Evolutionary conservation across 1,284 basidiomycete species (phyloP).

Genomic region (Mycosarcoma mackinlayi): DNA sequence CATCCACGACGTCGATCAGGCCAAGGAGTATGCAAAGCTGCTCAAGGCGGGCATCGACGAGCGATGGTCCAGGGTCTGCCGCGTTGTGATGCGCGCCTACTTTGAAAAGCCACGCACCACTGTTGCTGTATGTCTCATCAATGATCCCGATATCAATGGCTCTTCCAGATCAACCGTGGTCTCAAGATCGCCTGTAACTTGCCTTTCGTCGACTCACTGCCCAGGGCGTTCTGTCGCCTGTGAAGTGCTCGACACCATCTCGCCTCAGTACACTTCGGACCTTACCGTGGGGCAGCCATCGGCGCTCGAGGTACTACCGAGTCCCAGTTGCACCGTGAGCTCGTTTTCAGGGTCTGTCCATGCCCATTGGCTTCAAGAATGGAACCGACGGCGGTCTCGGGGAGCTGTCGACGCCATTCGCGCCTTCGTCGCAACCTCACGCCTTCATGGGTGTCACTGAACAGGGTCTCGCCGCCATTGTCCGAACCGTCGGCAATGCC

Average conservation of each 20-base stretch:
- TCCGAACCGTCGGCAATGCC: constrained; percentile 88
- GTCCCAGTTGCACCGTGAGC: constrained; percentile 70
- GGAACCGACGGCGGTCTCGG: constrained; percentile 86
- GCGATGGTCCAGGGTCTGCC: constrained; percentile 74
- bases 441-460: constrained; percentile 67
- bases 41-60: constrained; percentile 66
- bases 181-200: constrained; percentile 80
- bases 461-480: constrained; percentile 83
- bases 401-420: constrained; percentile 68
- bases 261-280: constrained; percentile 73
- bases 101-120: constrained; percentile 87
- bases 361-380: constrained; percentile 89
- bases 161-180: constrained; percentile 98
- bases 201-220: constrained; percentile 87
- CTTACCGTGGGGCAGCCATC: constrained; percentile 96
- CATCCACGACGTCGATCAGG: constrained; percentile 89
- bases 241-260: constrained; percentile 81
- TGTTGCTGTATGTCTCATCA: constrained; percentile 76
- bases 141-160: constrained; percentile 87
- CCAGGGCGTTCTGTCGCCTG: constrained; percentile 88
- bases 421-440: constrained; percentile 62
- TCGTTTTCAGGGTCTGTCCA: constrained; percentile 66
- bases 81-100: constrained; percentile 96
- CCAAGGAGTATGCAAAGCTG: constrained; percentile 83
- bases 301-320: constrained; percentile 92